phyloP scores from a whole-genome alignment of 2,329 filamentous ascomycete species.

The Proliferodiscus dingleyae region DNA sequence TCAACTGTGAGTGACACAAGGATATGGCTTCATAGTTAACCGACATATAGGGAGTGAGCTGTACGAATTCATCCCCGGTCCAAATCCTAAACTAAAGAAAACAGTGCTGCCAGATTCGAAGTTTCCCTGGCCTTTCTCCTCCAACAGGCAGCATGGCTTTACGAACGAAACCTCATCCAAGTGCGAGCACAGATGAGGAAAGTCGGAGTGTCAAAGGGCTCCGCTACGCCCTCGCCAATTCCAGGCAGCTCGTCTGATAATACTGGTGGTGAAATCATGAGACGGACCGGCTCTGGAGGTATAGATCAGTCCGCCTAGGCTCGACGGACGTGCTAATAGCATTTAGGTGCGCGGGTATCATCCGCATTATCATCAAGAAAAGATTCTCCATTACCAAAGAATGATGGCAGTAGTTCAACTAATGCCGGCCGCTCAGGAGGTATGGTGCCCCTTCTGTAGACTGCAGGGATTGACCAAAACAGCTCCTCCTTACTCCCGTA shows the following conservation, averaged over 20 bases:
- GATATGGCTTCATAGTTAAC: constrained; percentile 4
- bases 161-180: constrained; percentile 84
- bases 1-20: constrained; percentile 69
- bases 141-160: constrained; percentile 90
- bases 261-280: constrained; percentile 43
- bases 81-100: constrained; percentile 8
- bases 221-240: constrained; percentile 52
- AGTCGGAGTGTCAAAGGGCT: constrained; percentile 53
- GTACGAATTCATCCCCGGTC: constrained; percentile 44
- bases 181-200: constrained; percentile 87
- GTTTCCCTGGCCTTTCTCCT: constrained; percentile 85
- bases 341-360: constrained; percentile 24
- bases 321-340: constrained; percentile 9
- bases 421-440: constrained; percentile 20
- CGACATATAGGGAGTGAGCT: constrained; percentile 63
- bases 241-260: constrained; percentile 44
- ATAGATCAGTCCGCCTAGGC: constrained; percentile 24
- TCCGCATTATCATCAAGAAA: constrained; percentile 28
- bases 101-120: constrained; percentile 68
- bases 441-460: constrained; percentile 7
- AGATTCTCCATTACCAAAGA: constrained; percentile 25
- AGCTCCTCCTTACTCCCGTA: constrained; percentile 30
- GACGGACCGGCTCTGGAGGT: constrained; percentile 45
- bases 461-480: constrained; percentile 8
- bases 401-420: constrained; percentile 20